These are phyloP conservation scores for Mycena polygramma DNA, from an alignment of 768 basidiomycete species.

Conservation along the genomic window DNA sequence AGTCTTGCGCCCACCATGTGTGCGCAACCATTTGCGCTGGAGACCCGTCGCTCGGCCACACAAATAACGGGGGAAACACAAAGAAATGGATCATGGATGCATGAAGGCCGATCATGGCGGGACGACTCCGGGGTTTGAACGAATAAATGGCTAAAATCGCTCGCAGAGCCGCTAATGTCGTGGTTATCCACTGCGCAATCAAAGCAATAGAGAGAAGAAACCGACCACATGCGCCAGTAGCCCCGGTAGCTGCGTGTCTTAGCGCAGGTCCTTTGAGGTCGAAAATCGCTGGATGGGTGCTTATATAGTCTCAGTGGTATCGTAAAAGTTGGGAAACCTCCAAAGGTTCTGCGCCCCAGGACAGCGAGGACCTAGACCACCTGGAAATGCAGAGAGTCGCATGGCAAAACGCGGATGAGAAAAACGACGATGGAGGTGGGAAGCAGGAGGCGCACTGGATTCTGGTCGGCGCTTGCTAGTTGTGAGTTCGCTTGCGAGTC, in stretches of 20 bases:
- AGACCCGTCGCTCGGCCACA: no score
- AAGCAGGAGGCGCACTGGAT: conserved; percentile 10
- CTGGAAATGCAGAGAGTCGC: conserved; percentile 2
- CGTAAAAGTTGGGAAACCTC: not conserved
- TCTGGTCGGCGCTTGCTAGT: conserved; percentile 23
- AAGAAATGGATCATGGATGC: not conserved
- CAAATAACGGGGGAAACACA: no score
- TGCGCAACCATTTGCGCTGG: no score
- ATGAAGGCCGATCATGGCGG: not conserved
- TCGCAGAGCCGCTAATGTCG: not conserved
- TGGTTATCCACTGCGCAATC: no score
- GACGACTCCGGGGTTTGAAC: not conserved
- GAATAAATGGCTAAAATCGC: not conserved
- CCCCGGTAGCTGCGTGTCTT: no score
- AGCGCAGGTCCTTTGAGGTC: not conserved
- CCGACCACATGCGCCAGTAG: no score
- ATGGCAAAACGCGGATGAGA: conserved; percentile 5
- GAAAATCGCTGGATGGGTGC: not conserved
- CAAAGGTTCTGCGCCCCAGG: not conserved
- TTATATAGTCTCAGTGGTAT: not conserved
- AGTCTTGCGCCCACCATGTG: no score
- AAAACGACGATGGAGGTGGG: conserved; percentile 14
- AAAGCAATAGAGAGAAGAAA: no score
- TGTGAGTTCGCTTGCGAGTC: conserved; percentile 27
- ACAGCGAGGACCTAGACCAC: not conserved